Evolutionary conservation across 2,329 filamentous ascomycete species (phyloP).

Genomic region (Cladobotryum protrusum): DNA sequence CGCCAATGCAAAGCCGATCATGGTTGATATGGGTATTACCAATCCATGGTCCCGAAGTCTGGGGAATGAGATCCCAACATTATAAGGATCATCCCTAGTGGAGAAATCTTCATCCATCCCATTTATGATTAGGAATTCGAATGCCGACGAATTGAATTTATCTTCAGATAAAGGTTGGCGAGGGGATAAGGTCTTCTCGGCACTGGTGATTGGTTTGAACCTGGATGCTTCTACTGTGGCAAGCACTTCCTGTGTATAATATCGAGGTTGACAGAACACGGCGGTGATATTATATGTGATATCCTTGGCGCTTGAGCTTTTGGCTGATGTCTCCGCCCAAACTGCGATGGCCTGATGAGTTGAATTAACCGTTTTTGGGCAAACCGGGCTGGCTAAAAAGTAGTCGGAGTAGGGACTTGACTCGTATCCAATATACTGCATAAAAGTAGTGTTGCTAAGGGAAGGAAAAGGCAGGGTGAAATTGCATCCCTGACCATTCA

Average conservation of each 20-base stretch:
- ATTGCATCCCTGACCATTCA: slow-evolving; percentile 34
- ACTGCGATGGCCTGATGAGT: slow-evolving; percentile 4
- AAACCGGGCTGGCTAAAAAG: slow-evolving; percentile 22
- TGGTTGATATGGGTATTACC: slow-evolving; percentile 19
- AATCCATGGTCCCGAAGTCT: slow-evolving; percentile 8
- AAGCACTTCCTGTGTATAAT: slow-evolving; percentile 8
- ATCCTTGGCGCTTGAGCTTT: slow-evolving; percentile 40
- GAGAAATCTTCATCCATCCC: slow-evolving; percentile 17
- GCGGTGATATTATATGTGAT: slow-evolving; percentile 37
- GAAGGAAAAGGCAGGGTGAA: slow-evolving; percentile 13
- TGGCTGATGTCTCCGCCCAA: slow-evolving; percentile 14
- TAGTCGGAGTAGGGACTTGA: slow-evolving; percentile 25
- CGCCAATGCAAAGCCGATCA: slow-evolving; percentile 30
- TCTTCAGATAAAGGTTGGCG: slow-evolving; percentile 12
- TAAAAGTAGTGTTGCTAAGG: slow-evolving; percentile 6
- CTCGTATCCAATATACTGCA: neutral
- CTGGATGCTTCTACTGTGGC: slow-evolving; percentile 19
- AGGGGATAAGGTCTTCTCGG: slow-evolving; percentile 2
- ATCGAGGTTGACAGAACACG: slow-evolving; percentile 2
- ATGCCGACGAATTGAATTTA: slow-evolving; percentile 29
- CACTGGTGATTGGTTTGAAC: slow-evolving; percentile 8
- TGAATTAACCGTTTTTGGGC: slow-evolving; percentile 20
- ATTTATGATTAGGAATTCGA: slow-evolving; percentile 27
- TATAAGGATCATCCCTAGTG: neutral
- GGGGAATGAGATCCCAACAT: too few relatives aligned